These are phyloP conservation scores for Piper betle DNA, from an alignment of 164 flowering plant genomes.

Conservation along the genomic window DNA sequence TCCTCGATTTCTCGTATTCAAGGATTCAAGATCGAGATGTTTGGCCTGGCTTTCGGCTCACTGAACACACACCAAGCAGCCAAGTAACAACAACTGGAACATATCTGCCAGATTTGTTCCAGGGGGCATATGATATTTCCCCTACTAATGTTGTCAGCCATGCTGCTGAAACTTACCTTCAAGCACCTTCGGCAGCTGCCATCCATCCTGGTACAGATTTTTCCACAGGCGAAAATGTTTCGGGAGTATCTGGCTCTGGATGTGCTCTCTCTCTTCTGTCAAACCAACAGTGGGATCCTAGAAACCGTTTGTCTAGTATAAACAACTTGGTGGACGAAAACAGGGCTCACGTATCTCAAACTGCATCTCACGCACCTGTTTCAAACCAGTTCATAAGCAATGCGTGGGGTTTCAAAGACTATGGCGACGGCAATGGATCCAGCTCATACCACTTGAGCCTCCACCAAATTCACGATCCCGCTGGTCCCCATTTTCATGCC, in stretches of 20 bases:
- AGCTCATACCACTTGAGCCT: slow-evolving; percentile 30
- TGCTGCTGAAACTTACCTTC: slow-evolving; percentile 19
- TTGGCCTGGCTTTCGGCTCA: slow-evolving; percentile 32
- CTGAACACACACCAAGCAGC: slow-evolving; percentile 25
- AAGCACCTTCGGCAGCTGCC: slow-evolving; percentile 31
- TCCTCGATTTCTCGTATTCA: slow-evolving; percentile 58
- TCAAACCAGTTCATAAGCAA: slow-evolving; percentile 17
- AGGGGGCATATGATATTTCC: slow-evolving; percentile 27
- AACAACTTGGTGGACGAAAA: slow-evolving; percentile 21
- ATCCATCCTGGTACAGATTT: slow-evolving; percentile 27
- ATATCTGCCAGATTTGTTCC: slow-evolving; percentile 33
- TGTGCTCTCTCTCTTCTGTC: slow-evolving; percentile 99
- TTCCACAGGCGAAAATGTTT: slow-evolving; percentile 40
- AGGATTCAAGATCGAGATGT: slow-evolving; percentile 27
- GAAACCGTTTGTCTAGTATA: slow-evolving; percentile 26
- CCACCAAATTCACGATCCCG: slow-evolving; percentile 27
- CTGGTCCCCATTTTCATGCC: slow-evolving; percentile 14
- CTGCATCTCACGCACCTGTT: slow-evolving; percentile 20
- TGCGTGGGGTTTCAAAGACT: slow-evolving; percentile 42
- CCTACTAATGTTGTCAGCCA: slow-evolving; percentile 16
- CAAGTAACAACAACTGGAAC: slow-evolving; percentile 23
- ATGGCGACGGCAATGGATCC: slow-evolving; percentile 12
- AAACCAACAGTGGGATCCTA: slow-evolving; percentile 56
- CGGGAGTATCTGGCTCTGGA: slow-evolving; percentile 55
- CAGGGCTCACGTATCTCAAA: slow-evolving; percentile 22